Conservation (phyloP, 1,284 basidiomycete species). For the Spongispora temasekensis region DNA sequence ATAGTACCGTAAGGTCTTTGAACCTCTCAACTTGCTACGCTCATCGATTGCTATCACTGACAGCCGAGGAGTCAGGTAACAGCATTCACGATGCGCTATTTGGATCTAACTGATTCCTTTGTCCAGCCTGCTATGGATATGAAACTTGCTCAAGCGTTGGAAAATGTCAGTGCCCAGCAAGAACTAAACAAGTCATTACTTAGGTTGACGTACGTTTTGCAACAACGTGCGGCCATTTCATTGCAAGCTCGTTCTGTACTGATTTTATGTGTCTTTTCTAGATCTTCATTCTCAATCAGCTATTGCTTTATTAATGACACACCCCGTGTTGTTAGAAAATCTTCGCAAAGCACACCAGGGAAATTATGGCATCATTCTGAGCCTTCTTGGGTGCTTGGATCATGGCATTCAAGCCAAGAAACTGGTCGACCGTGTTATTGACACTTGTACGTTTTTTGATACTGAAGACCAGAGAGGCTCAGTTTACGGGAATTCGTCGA, state of each 20-base stretch:
- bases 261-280: slow-evolving; percentile 27
- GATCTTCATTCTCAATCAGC: slow-evolving; percentile 74
- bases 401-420: slow-evolving; percentile 80
- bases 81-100: not conserved
- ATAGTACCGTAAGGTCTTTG: slow-evolving; percentile 43
- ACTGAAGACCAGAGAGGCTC: not conserved
- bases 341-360: slow-evolving; percentile 87
- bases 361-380: slow-evolving; percentile 88
- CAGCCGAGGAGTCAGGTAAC: slow-evolving; percentile 37
- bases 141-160: slow-evolving; percentile 61
- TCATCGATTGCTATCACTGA: slow-evolving; percentile 12
- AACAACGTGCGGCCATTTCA: slow-evolving; percentile 56
- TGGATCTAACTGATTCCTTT: not conserved
- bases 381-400: slow-evolving; percentile 87
- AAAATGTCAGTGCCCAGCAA: slow-evolving; percentile 83
- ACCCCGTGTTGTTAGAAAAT: slow-evolving; percentile 81
- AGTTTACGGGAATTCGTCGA: slow-evolving; percentile 15
- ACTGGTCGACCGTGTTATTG: slow-evolving; percentile 86
- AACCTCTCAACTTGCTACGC: not conserved
- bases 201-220: slow-evolving; percentile 82
- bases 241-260: not conserved
- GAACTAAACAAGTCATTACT: slow-evolving; percentile 82
- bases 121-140: slow-evolving; percentile 51
- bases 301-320: slow-evolving; percentile 79
- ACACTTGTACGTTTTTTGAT: slow-evolving; percentile 67